Evolutionary conservation across 257 asterid species (phyloP), one percentile per base, ranked within the genome.

Genomic region (Cordia subcordata): DNA sequence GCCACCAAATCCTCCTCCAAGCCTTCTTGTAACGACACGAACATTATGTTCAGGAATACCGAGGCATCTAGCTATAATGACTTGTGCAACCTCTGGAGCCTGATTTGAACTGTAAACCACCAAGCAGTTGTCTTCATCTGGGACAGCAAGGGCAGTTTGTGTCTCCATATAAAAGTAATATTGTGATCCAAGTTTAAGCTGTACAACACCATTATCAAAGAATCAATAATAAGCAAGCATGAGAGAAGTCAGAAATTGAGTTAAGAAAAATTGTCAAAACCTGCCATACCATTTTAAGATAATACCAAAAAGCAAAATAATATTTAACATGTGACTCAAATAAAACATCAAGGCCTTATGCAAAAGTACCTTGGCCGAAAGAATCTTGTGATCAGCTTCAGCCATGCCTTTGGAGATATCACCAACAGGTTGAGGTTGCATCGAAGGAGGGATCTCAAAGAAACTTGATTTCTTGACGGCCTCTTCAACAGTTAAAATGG

Each of bases 1-100:
- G 72, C 95, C 95, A 51, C 95, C 95, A 68, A 86, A 86, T 55
- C 93, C 95, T 57, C 95, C 95, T 39, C 93, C 93, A 59, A 84
- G 82, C 68, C 95, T 66, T 76, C 93, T 77, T 13, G 95, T 83
- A 64, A 86, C 68, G 65, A 86, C 85, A 45, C 93, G 85, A 40
- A 86, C 70, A 60, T 79, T 86, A 61, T 84, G 82, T 52, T 74
- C 84, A 0, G 93, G 90, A 72, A 86, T 58, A 40, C 95, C 93
- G 8, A 86, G 85, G 69, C 95, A 86, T 73, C 58, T 79, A 64
- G 93, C 83, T 18, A 86, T 81, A 18, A 67, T 82, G 42, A 60
- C 66, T 21, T 80, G 84, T 23, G 75, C 69, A 60, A 11, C 54
- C 77, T 86, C 95, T 5, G 95, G 87, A 75, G 45, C 57, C 58